These are phyloP conservation scores for Eucalyptus regnans DNA, from an alignment of 345 rosid genomes.

Conservation along the genomic window DNA sequence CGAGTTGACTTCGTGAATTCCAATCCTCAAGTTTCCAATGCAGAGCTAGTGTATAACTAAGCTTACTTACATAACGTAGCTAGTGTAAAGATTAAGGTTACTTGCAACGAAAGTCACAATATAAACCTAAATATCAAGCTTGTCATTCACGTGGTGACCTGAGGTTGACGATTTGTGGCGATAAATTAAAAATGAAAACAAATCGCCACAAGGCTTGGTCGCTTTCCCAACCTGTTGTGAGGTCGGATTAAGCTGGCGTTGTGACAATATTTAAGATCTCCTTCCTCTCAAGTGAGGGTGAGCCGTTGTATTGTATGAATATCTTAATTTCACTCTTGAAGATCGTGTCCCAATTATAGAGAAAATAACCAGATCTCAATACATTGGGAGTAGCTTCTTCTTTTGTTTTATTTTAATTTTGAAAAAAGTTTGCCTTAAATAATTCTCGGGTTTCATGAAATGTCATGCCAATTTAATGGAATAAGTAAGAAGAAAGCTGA, in stretches of 20 bases:
- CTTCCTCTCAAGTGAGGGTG: rapidly evolving
- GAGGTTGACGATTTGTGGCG: rapidly evolving
- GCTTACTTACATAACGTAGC: neutral
- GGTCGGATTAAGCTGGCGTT: rapidly evolving
- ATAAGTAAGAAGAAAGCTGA: neutral
- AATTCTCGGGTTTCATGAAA: neutral
- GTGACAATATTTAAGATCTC: neutral
- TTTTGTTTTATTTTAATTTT: neutral
- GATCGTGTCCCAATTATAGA: rapidly evolving
- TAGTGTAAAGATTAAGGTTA: neutral
- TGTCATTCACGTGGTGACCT: neutral
- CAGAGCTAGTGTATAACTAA: neutral
- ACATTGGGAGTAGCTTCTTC: neutral
- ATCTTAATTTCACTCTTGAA: neutral
- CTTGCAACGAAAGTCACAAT: neutral
- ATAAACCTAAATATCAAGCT: neutral
- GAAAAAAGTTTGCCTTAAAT: neutral
- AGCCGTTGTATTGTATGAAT: rapidly evolving
- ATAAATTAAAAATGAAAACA: neutral
- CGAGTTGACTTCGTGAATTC: neutral
- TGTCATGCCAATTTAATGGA: neutral
- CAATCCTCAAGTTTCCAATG: neutral
- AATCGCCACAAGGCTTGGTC: neutral
- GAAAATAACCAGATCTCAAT: rapidly evolving
- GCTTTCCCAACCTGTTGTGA: neutral